Base-by-base conservation (phyloP, 495 filamentous ascomycete genomes). In the Massariosphaeria phaeospora region DNA sequence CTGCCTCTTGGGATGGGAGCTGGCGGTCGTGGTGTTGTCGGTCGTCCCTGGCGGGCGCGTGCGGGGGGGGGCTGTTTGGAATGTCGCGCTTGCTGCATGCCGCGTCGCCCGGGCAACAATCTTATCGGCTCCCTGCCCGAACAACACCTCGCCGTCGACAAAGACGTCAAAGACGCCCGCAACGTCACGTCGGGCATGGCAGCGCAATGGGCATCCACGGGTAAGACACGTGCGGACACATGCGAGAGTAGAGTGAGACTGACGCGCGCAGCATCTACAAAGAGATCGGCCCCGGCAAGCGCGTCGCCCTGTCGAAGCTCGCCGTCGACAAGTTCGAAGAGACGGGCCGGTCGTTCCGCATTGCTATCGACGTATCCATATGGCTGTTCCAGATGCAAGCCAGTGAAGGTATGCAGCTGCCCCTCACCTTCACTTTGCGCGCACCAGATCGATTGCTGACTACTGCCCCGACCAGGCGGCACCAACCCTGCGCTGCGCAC, bases 311-410 rank as follows among this genome's bases (percentile, higher is more conserved):
- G 8, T 83, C 89, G 12, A 94, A 88, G 63, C 76, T 96, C 44
- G 84, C 90, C 25, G 76, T 88, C 31, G 76, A 85, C 15, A 83
- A 87, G 50, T 77, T 91, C 52, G 83, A 89, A 57, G 69, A 79
- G 27, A 81, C 78, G 34, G 76, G 79, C 20, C 78, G 84, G 3
- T 89, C 93, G 0, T 74, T 97, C 6, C 83, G 90, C 12, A 75
- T 99, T 24, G 94, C 94, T 17, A 88, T 99, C 44, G 94, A 99
- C 67, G 85, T 93, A 54, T 89, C 89, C 0, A 96, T 99, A 67
- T 99, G 94, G 94, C 84, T 95, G 20, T 97, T 96, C 64, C 93
- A 99, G 64, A 83, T 84, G 7, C 90, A 94, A 59, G 83, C 89
- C 7, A 84, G 86, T 15, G 80, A 84, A 68, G 90, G 78, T 78